Evolutionary conservation across 2,329 filamentous ascomycete species (phyloP).

Genomic region (Exophiala aquamarina): DNA sequence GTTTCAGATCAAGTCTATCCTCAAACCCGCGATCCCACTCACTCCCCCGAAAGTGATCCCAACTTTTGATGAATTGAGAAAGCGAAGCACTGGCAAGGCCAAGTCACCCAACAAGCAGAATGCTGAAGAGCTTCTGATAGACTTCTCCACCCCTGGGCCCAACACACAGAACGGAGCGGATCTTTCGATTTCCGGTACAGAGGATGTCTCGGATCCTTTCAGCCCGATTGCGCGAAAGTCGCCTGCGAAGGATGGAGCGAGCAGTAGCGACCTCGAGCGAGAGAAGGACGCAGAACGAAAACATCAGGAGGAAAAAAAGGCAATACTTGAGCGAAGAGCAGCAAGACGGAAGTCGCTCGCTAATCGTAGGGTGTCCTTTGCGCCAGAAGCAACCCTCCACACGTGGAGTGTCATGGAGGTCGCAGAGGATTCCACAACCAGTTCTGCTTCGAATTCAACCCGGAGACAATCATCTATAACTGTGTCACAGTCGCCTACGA

Average conservation of each 20-base stretch:
- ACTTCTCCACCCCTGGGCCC: conserved; percentile 42
- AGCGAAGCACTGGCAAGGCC: conserved; percentile 40
- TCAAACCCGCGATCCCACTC: conserved; percentile 72
- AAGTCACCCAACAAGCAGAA: conserved; percentile 25
- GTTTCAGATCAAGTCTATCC: conserved; percentile 64
- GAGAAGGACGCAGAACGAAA: conserved; percentile 69
- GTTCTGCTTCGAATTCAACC: conserved; percentile 71
- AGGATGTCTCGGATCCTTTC: conserved; percentile 38
- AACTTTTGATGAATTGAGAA: conserved; percentile 54
- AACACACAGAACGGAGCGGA: conserved; percentile 37
- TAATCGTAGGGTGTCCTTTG: conserved; percentile 92
- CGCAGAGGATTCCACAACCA: conserved; percentile 79
- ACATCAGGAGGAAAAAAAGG: conserved; percentile 57
- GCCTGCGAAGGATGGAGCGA: conserved; percentile 5
- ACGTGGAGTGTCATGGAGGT: conserved; percentile 96
- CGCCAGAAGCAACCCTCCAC: conserved; percentile 93
- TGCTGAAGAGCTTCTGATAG: conserved; percentile 38
- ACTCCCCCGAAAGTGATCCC: conserved; percentile 67
- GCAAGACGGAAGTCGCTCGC: conserved; percentile 89
- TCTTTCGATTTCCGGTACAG: conserved; percentile 52
- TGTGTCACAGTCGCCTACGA: conserved; percentile 29
- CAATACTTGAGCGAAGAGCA: conserved; percentile 71
- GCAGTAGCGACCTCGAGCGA: conserved; percentile 50
- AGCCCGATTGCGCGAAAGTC: conserved; percentile 23
- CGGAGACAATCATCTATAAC: conserved; percentile 67